Evolutionary conservation across 164 flowering plant genomes (phyloP), one percentile per base, ranked within the genome.

Genomic region (Houttuynia cordata): DNA sequence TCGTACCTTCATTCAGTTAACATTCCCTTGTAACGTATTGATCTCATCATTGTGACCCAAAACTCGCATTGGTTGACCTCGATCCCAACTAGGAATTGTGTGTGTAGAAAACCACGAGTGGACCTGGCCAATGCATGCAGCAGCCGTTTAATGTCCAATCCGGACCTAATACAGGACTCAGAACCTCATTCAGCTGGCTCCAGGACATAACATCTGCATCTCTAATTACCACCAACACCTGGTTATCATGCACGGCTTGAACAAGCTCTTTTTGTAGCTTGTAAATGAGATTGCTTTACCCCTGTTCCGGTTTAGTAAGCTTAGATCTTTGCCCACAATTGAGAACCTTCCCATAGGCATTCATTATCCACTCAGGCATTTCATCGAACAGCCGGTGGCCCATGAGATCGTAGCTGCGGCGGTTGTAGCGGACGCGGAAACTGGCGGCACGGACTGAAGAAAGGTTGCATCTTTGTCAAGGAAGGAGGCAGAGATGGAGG

Each of bases 21-120:
- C 85, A 71, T 94, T 94, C 73, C 99, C 99, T 47, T 92, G 80
- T 42, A 94, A 96, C 10, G 99, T 94, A 70, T 94, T 94, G 57
- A 94, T 94, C 73, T 94, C 99, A 41, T 97, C 99, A 77, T 94
- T 94, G 73, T 94, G 99, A 55, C 97, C 99, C 65, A 94, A 65
- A 54, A 94, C 76, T 61, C 99, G 96, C 99, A 94, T 91, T 9
- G 99, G 99, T 72, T 94, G 99, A 73, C 97, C 96, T 70, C 99
- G 96, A 75, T 94, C 99, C 99, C 99, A 94, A 76, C 99, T 94
- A 51, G 99, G 99, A 69, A 94, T 91, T 20, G 99, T 94, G 70
- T 94, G 91, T 24, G 99, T 94, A 9, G 99, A 94, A 76, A 94
- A 94, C 37, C 99, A 78, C 14, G 99, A 91, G 63, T 94, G 99